Evolutionary conservation across 192 early-diverging fungal species (phyloP).

Genomic region (Linnemannia schmuckeri): DNA sequence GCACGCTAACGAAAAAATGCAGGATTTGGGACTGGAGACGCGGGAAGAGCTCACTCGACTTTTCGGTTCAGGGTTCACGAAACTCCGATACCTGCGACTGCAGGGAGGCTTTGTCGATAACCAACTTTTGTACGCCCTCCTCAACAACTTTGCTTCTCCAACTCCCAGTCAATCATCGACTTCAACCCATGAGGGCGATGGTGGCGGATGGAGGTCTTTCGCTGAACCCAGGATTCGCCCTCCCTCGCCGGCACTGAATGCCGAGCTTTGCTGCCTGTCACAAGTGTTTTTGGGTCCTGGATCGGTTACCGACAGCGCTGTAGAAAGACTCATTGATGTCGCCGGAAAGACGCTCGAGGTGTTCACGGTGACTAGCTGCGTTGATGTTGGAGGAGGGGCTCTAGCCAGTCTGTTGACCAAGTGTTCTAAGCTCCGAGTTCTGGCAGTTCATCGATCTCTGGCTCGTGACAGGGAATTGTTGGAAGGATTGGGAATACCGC

Average conservation of each 20-base stretch:
- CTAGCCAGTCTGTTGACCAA: slow-evolving; percentile 40
- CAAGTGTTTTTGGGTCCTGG: slow-evolving; percentile 54
- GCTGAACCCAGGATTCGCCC: not conserved
- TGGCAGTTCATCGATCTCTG: slow-evolving; percentile 43
- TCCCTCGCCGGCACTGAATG: not conserved
- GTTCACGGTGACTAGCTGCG: slow-evolving; percentile 47
- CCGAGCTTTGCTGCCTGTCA: slow-evolving; percentile 31
- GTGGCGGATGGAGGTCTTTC: not conserved
- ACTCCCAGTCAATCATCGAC: not conserved
- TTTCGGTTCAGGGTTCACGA: slow-evolving; percentile 38
- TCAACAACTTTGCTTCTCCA: slow-evolving; percentile 12
- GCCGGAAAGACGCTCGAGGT: slow-evolving; percentile 47
- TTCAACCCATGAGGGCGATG: not conserved
- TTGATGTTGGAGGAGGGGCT: slow-evolving; percentile 48
- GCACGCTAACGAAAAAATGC: slow-evolving; percentile 53
- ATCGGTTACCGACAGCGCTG: slow-evolving; percentile 45
- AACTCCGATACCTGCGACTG: slow-evolving; percentile 38
- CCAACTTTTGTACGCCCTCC: slow-evolving; percentile 35
- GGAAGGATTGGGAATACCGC: slow-evolving; percentile 41
- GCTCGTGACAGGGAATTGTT: slow-evolving; percentile 39
- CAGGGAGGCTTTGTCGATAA: slow-evolving; percentile 53
- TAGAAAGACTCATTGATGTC: slow-evolving; percentile 39
- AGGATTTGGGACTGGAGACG: slow-evolving; percentile 20
- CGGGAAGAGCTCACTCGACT: slow-evolving; percentile 27
- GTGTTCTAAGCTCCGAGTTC: slow-evolving; percentile 39